Conservation (phyloP, 148 eudicot species). For the Beta vulgaris region DNA sequence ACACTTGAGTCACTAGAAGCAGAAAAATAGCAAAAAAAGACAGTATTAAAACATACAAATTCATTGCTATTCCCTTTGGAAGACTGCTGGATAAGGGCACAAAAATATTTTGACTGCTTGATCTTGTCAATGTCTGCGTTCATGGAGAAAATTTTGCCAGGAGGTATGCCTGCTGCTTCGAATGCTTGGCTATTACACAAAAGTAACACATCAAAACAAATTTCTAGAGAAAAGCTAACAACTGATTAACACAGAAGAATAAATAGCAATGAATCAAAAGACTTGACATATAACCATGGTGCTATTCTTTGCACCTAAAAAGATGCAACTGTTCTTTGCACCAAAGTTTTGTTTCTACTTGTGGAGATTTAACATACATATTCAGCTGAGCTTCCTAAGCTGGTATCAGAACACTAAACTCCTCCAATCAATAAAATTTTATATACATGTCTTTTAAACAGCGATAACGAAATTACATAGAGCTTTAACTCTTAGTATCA, state of each 20-base stretch:
- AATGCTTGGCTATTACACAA: constrained; percentile 70
- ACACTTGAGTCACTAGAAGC: background rate
- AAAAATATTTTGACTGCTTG: constrained; percentile 68
- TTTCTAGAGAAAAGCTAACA: background rate
- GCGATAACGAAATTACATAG: background rate
- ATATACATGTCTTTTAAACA: no score
- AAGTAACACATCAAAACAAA: constrained; percentile 11
- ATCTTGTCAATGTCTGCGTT: constrained; percentile 61
- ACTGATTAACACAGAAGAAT: background rate
- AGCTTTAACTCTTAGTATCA: background rate
- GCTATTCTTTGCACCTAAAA: no score
- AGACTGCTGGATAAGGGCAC: constrained; percentile 44
- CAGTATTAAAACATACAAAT: constrained; percentile 35
- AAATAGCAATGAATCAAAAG: background rate
- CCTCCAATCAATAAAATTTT: background rate
- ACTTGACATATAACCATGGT: no score
- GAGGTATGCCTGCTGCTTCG: constrained; percentile 75
- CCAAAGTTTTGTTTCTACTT: no score
- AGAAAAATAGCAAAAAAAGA: background rate
- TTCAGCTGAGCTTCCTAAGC: background rate
- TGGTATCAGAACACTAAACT: background rate
- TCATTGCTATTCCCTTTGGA: constrained; percentile 33
- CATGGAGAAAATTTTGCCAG: constrained; percentile 51
- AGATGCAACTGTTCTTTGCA: no score
- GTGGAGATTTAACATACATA: no score